Percentiles rank a stretch among this genome's conserved stretches.
Conservation (phyloP, 2,329 filamentous ascomycete species). For the Ciborinia camelliae region DNA sequence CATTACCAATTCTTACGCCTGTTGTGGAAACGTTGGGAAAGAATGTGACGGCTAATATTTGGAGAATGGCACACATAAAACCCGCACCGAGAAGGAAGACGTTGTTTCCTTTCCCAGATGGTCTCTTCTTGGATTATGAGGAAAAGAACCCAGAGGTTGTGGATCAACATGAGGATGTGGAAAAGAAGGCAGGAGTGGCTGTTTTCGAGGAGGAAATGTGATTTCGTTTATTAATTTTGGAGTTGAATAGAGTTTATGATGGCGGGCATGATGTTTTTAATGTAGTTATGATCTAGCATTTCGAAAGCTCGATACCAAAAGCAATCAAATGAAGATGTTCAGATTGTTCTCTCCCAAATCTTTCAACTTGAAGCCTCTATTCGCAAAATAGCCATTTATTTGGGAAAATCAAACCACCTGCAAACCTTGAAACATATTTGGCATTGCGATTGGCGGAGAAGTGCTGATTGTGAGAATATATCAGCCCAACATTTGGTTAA, state of each 20-base stretch:
- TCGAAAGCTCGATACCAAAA: not conserved
- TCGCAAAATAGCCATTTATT: no score
- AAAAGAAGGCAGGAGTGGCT: conserved; percentile 4
- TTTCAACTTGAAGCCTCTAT: not conserved
- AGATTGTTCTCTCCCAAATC: not conserved
- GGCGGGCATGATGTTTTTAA: not conserved
- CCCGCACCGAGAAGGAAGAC: conserved; percentile 21
- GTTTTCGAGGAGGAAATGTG: conserved; percentile 2
- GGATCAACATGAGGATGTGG: not conserved
- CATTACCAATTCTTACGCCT: conserved; percentile 29
- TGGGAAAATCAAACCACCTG: no score
- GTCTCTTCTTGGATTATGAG: conserved; percentile 16
- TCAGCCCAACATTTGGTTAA: no score
- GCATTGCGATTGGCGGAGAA: no score
- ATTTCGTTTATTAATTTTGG: not conserved
- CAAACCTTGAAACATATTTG: no score
- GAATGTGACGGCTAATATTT: conserved; percentile 24
- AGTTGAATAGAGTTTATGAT: not conserved
- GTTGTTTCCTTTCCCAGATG: conserved; percentile 22
- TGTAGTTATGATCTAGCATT: not conserved
- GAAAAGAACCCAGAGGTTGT: not conserved
- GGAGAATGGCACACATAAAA: conserved; percentile 20
- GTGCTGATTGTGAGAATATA: no score
- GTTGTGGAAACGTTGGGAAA: conserved; percentile 30
- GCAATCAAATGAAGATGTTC: not conserved